Base-by-base conservation (phyloP, 2,329 filamentous ascomycete species). In the Sodiomyces alkalinus region DNA sequence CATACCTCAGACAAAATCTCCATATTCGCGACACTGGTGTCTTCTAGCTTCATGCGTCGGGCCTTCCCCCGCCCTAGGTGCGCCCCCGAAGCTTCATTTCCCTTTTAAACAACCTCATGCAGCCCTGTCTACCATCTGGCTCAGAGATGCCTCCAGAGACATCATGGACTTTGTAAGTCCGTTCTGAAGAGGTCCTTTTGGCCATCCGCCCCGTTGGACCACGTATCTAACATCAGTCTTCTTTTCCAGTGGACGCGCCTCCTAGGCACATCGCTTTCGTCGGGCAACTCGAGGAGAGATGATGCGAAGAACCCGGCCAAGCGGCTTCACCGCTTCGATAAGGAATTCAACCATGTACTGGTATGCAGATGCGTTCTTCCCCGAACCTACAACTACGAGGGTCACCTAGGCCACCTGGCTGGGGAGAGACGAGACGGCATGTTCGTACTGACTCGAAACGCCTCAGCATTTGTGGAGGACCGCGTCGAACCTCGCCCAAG, bases 251-350 rank as follows among this genome's bases (percentile, higher is more conserved):
- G 72, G 72, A 70, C 70, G 56, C 68, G 72, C 53, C 60, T 77
- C 54, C 56, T 77, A 57, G 72, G 64, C 41, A 66, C 63, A 39
- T 60, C 69, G 46, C 58, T 76, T 41, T 66, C 65, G 41, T 55
- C 65, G 41, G 60, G 59, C 40, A 56, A 49, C 46, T 59, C 67
- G 41, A 62, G 62, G 42, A 71, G 65, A 50, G 68, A 73, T 45
- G 62, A 64, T 36, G 64, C 67, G 33, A 70, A 67, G 44, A 70
- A 77, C 48, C 72, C 72, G 25, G 59, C 69, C 33, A 67, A 68
- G 44, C 69, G 72, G 35, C 60, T 75, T 35, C 66, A 74, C 47
- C 68, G 71, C 32, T 77, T 76, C 48, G 72, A 75, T 48, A 71
- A 70, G 50, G 70, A 75, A 50, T 77, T 76, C 44, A 62, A 59